Conservation (phyloP, 768 basidiomycete species). For the Hygrophoropsis aurantiaca region DNA sequence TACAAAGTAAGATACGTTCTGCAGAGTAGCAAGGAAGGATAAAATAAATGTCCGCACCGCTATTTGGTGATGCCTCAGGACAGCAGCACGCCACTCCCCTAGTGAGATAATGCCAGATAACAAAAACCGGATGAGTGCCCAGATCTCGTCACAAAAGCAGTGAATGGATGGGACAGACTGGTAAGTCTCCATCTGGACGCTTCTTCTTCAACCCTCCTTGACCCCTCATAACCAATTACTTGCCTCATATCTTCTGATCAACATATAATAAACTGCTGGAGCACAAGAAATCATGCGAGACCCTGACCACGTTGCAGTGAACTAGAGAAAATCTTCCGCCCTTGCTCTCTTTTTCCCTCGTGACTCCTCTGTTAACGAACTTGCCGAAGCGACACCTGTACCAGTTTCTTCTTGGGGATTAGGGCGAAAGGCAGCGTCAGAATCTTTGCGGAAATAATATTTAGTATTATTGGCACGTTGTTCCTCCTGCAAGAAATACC, state of each 20-base stretch:
- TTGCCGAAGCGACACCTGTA: constrained; percentile 8
- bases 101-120: constrained; percentile 5
- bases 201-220: not conserved
- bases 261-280: constrained; percentile 1
- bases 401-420: constrained; percentile 15
- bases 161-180: constrained; percentile 37
- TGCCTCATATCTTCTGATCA: constrained; percentile 17
- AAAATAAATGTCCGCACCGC: constrained; percentile 27
- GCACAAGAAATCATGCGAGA: constrained; percentile 14
- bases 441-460: constrained; percentile 56
- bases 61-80: constrained; percentile 7
- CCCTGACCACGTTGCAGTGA: constrained; percentile 10
- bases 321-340: constrained; percentile 81
- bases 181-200: constrained; percentile 29
- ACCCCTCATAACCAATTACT: constrained; percentile 18
- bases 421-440: constrained; percentile 12
- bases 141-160: constrained; percentile 18
- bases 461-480: constrained; percentile 63
- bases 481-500: constrained; percentile 60
- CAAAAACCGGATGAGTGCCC: constrained; percentile 27
- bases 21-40: constrained; percentile 13
- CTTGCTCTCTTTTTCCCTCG: constrained; percentile 83
- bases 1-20: constrained; percentile 23
- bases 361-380: constrained; percentile 50
- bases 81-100: not conserved